phyloP scores from a whole-genome alignment of 1,139 yeast species.

The Zygosaccharomyces pseudobailii region DNA sequence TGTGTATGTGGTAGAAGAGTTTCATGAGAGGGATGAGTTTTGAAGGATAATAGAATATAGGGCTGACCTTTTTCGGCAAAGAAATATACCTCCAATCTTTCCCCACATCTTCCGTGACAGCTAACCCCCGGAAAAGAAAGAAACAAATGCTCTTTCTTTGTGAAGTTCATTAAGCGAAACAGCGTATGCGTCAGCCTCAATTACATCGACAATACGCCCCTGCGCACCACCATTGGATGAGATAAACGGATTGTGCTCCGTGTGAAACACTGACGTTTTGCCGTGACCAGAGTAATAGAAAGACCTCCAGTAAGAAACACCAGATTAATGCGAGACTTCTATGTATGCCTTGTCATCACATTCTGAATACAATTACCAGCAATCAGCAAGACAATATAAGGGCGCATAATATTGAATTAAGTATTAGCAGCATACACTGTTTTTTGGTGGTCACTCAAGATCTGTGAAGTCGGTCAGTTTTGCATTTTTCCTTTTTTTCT shows the following conservation, averaged over 20 bases:
- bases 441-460: background rate
- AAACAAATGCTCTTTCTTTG: slow-evolving; percentile 23
- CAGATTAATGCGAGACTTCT: background rate
- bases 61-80: slow-evolving; percentile 1
- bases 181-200: slow-evolving; percentile 8
- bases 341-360: slow-evolving; percentile 12
- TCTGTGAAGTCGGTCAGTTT: background rate
- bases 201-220: slow-evolving; percentile 17
- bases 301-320: background rate
- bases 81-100: slow-evolving; percentile 18
- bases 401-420: background rate
- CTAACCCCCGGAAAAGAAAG: slow-evolving; percentile 6
- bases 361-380: slow-evolving; percentile 8
- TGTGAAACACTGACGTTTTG: slow-evolving; percentile 15
- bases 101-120: slow-evolving; percentile 28
- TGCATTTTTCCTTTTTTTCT: background rate
- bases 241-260: slow-evolving; percentile 11
- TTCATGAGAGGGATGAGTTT: slow-evolving; percentile 13
- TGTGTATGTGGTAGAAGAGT: slow-evolving; percentile 8
- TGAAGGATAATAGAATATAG: background rate
- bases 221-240: slow-evolving; percentile 25
- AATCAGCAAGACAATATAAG: background rate
- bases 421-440: background rate
- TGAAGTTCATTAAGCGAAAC: slow-evolving; percentile 17
- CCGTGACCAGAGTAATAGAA: slow-evolving; percentile 29